A percentile compares a stretch with the other conserved stretches of the same genome.
Evolutionary conservation across 768 basidiomycete genomes (phyloP).

Genomic region (Suillus subluteus): DNA sequence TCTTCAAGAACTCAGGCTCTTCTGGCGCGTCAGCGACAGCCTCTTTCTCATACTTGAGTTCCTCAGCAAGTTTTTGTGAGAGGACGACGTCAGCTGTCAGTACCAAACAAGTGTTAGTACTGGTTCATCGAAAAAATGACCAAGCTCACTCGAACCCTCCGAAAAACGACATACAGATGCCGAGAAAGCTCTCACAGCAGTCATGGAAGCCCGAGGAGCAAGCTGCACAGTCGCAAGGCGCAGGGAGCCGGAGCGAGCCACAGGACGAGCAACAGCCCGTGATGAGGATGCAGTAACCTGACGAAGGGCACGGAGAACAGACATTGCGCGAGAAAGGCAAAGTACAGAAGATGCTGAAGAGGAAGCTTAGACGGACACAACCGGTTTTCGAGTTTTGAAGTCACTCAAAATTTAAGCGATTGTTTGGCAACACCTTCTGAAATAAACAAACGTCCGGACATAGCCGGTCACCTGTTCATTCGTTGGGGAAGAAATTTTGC

Average conservation of each 20-base stretch:
- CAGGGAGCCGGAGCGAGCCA: slow-evolving; percentile 26
- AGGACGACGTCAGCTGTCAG: slow-evolving; percentile 72
- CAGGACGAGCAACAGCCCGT: slow-evolving; percentile 36
- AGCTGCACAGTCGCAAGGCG: slow-evolving; percentile 15
- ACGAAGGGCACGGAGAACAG: slow-evolving; percentile 63
- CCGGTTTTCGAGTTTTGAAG: not conserved
- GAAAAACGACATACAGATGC: slow-evolving; percentile 42
- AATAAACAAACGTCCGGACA: slow-evolving; percentile 31
- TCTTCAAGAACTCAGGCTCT: slow-evolving; percentile 76
- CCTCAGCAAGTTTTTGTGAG: slow-evolving; percentile 74
- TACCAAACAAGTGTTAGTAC: not conserved
- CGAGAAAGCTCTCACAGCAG: slow-evolving; percentile 45
- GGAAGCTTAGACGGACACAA: not conserved
- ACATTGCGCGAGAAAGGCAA: slow-evolving; percentile 41
- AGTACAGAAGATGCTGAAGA: slow-evolving; percentile 9
- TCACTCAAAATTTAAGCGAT: slow-evolving; percentile 30
- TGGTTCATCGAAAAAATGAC: not conserved
- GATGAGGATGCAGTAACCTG: slow-evolving; percentile 52
- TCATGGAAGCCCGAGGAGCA: slow-evolving; percentile 20
- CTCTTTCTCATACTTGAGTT: slow-evolving; percentile 86
- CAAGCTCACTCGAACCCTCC: slow-evolving; percentile 46
- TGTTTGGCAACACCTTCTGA: slow-evolving; percentile 38
- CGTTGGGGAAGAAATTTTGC: not conserved
- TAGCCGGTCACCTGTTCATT: not conserved
- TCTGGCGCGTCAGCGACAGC: slow-evolving; percentile 34